Evolutionary conservation across 495 filamentous ascomycete species (phyloP), one percentile per base, ranked within the genome.

Genomic region (Alectoria sarmentosa): DNA sequence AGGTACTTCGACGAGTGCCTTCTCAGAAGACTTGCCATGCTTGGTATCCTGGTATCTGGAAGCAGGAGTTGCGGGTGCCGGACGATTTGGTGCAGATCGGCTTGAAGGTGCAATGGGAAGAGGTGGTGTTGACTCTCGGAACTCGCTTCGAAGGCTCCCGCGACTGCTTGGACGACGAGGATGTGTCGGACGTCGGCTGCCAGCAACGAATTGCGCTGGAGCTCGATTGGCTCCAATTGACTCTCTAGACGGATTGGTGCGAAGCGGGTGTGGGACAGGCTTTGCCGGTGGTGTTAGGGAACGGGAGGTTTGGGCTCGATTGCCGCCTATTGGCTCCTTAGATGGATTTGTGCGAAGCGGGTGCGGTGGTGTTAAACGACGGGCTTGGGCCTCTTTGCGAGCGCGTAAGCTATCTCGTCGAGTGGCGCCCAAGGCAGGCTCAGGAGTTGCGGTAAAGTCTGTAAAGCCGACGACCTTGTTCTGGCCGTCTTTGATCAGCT

Each of bases 121-220:
- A 21, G 65, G 58, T 32, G 61, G 64, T 28, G 41, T 66, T 26
- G 64, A 34, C 30, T 46, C 67, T 41, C 67, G 60, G 21, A 48
- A 56, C 2, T 69, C 69, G 19, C 48, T 62, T 17, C 65, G 67
- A 42, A 66, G 26, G 60, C 66, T 68, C 28, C 63, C 58, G 28
- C 66, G 70, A 36, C 70, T 72, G 28, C 39, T 65, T 23, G 67
- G 69, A 13, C 67, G 67, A 64, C 66, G 69, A 46, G 63, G 32
- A 56, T 60, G 37, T 23, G 54, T 36, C 34, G 68, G 49, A 9
- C 70, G 70, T 39, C 70, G 68, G 49, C 67, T 72, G 56, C 65
- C 69, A 37, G 62, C 69, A 44, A 71, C 60, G n/a, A 71, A 67
- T 48, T 65, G 62, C 38, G 69, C 69, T 30, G 69, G 69, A 21